Percentiles rank a stretch among this genome's conserved stretches.
phyloP scores from a whole-genome alignment of 164 flowering plant species.

The Annona cherimola region DNA sequence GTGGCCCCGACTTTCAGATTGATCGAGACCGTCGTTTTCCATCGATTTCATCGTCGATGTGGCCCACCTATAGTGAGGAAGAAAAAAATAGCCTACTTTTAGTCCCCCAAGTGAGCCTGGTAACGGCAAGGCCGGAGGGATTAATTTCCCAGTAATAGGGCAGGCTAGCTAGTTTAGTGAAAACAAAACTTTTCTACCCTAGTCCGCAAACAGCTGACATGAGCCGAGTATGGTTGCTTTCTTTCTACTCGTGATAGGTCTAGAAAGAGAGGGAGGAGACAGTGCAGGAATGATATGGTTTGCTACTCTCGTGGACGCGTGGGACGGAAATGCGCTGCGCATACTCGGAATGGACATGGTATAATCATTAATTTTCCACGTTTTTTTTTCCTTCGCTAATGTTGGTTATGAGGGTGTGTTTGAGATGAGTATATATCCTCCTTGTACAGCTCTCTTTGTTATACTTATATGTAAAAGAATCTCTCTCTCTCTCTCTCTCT shows the following conservation, averaged over 20 bases:
- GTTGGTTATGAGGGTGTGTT: background rate
- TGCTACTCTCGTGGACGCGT: background rate
- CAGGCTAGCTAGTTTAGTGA: too few species aligned
- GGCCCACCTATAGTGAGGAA: background rate
- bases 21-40: background rate
- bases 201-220: background rate
- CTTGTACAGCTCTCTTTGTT: background rate
- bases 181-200: background rate
- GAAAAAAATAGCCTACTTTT: too few species aligned
- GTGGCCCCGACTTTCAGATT: background rate
- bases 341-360: background rate
- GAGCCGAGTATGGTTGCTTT: background rate
- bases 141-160: too few species aligned
- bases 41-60: background rate
- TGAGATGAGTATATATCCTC: background rate
- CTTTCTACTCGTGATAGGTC: background rate
- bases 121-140: too few species aligned
- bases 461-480: background rate
- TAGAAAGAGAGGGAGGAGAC: background rate
- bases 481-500: background rate
- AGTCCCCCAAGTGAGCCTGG: too few species aligned
- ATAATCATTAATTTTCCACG: background rate
- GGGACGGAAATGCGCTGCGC: background rate
- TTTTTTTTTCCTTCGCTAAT: background rate
- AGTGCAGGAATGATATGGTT: background rate